Evolutionary conservation across 225 moss, liverwort and hornwort genomes (phyloP).

Genomic region (Straminergon stramineum): DNA sequence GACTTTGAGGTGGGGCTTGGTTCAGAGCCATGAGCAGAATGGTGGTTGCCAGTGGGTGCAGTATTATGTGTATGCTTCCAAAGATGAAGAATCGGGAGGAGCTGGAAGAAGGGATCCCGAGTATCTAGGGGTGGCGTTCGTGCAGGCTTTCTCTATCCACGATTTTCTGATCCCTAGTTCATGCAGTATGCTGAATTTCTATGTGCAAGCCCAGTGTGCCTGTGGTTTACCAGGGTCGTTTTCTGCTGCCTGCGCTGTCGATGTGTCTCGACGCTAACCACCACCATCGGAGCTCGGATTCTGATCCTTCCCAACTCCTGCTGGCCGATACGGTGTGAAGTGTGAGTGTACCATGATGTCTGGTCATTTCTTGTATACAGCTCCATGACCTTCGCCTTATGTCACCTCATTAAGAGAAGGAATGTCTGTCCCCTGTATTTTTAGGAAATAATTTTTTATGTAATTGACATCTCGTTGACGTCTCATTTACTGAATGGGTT

Average conservation of each 20-base stretch:
- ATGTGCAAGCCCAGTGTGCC: slow-evolving; percentile 41
- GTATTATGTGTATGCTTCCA: slow-evolving; percentile 19
- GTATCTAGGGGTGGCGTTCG: slow-evolving; percentile 51
- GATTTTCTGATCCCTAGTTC: slow-evolving; percentile 27
- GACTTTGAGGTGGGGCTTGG: slow-evolving; percentile 51
- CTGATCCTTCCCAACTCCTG: background rate
- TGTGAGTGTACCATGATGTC: background rate
- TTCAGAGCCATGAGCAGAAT: background rate
- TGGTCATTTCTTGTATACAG: background rate
- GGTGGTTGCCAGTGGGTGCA: slow-evolving; percentile 25
- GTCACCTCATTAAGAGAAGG: background rate
- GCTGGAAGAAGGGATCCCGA: background rate
- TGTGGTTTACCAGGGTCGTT: slow-evolving; percentile 25
- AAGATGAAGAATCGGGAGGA: background rate
- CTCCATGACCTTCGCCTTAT: background rate
- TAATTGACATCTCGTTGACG: background rate
- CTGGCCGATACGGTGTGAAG: background rate
- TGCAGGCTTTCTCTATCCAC: slow-evolving; percentile 41
- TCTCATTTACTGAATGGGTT: background rate
- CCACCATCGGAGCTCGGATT: background rate
- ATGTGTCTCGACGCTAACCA: background rate
- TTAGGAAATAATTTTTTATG: background rate
- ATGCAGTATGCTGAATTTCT: slow-evolving; percentile 27
- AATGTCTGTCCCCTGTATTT: too few species aligned
- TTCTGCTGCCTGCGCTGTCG: slow-evolving; percentile 1